Percentiles rank a stretch among this genome's conserved stretches.
phyloP scores from a whole-genome alignment of 2,329 filamentous ascomycete genomes.

The Cryphonectria radicalis region DNA sequence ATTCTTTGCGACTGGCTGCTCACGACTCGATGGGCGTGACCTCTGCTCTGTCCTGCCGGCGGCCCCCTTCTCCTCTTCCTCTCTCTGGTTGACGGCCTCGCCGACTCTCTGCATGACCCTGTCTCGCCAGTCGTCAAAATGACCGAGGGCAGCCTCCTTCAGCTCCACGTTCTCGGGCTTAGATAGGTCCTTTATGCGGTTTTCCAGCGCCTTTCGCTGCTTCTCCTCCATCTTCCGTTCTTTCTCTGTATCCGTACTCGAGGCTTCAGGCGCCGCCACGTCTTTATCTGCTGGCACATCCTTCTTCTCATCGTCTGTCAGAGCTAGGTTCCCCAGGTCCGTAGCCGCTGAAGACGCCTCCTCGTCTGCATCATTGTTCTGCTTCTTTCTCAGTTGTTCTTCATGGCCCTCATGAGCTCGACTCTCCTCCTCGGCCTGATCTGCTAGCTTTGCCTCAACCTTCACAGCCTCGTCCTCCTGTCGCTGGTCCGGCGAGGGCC shows the following conservation, averaged over 20 bases:
- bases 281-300: neutral
- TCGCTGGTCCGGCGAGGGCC: neutral
- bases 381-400: neutral
- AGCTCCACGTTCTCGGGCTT: conserved; percentile 42
- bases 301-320: neutral
- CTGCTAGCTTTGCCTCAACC: neutral
- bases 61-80: conserved; percentile 44
- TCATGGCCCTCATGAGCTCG: neutral
- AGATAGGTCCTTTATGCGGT: conserved; percentile 29
- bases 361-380: neutral
- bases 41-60: conserved; percentile 52
- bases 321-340: neutral
- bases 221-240: conserved; percentile 18
- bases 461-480: conserved; percentile 10
- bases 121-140: conserved; percentile 79
- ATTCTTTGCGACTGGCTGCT: conserved; percentile 41
- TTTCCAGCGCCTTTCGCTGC: conserved; percentile 25
- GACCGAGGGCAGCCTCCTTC: conserved; percentile 60
- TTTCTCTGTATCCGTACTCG: neutral
- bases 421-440: conserved; percentile 4
- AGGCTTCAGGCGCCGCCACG: neutral
- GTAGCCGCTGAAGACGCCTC: neutral
- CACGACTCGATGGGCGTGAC: conserved; percentile 49
- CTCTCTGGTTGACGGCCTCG: conserved; percentile 61
- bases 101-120: conserved; percentile 71